Base-by-base conservation (phyloP, 2,329 filamentous ascomycete species). In the Lecanicillium sp. region DNA sequence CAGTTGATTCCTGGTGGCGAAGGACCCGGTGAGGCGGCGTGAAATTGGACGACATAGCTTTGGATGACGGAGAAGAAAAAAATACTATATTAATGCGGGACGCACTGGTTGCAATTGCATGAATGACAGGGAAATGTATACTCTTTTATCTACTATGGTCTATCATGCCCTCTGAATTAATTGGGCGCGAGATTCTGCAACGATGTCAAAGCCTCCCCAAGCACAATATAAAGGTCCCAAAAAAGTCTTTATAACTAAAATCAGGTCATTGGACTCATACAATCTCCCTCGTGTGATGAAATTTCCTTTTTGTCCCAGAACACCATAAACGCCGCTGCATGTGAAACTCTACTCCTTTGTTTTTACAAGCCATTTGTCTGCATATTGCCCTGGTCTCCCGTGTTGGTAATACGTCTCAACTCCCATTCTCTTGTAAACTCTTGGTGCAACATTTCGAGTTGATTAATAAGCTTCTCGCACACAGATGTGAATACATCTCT, bases 341-440 rank as follows among this genome's bases (percentile, higher is more conserved):
- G 22, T 25, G 11, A 6, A 25, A 11, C 22, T 11, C n/a, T 17
- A 3, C 18, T 32, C n/a, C 35, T 11, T 25, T 6, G 7, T 11
- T 25, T 7, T 45, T 46, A 60, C 33, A 59, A 53, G 16, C 58
- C 60, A 41, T 60, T 59, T 18, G 47, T 30, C 42, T 62, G 59
- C 59, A 64, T 55, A 37, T 62, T 65, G 41, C 64, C 70, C 51
- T 75, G 68, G 45, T 80, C 75, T 37, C 75, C 75, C 16, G 75
- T 78, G 32, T 76, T 76, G 43, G 82, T 85, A 73, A 94, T 90
- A 64, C 88, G 89, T 53, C 86, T 80, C 51, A 94, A 66, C 62
- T 94, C 86, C 64, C 80, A 92, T 62, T 96, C 90, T 55, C 90
- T 88, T 15, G 85, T 94, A 59, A 96, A 95, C 56, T 94, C 86